These are phyloP conservation scores for Crithidia expoeki DNA, from an alignment of 208 protist genomes.

Conservation along the genomic window DNA sequence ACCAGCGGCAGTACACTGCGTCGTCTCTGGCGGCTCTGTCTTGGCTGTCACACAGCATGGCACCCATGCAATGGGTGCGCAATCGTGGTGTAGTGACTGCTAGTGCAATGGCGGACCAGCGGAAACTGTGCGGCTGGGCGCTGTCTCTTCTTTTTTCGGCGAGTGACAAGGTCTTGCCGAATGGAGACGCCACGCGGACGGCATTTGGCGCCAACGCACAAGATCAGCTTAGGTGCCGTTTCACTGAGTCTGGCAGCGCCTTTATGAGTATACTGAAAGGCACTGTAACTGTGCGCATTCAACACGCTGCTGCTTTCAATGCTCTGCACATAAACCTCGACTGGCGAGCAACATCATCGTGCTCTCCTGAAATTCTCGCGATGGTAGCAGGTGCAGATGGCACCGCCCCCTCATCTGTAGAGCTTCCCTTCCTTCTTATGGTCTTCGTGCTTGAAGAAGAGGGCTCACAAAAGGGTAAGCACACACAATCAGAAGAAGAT, in stretches of 20 bases:
- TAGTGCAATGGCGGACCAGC: background rate
- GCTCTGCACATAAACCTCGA: slow-evolving; percentile 26
- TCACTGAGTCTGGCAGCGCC: no score
- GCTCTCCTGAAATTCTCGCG: background rate
- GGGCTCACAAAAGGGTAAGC: background rate
- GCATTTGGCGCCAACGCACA: no score
- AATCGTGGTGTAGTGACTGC: background rate
- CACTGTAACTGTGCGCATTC: slow-evolving; percentile 20
- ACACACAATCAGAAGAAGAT: background rate
- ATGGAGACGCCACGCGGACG: no score
- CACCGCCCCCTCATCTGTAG: background rate
- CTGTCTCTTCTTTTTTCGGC: background rate
- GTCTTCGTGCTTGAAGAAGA: slow-evolving; percentile 22
- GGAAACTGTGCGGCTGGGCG: background rate
- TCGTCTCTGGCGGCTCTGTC: slow-evolving; percentile 12
- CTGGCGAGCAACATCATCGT: slow-evolving; percentile 9
- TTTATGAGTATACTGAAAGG: slow-evolving; percentile 1
- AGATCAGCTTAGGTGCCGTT: no score
- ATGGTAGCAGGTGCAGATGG: background rate
- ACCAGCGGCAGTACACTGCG: slow-evolving; percentile 10
- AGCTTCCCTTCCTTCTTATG: slow-evolving; percentile 29
- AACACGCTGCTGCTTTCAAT: slow-evolving; percentile 20
- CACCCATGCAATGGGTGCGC: background rate
- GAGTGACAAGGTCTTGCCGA: no score
- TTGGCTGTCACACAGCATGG: slow-evolving; percentile 11